Percentiles rank a stretch among this genome's conserved stretches.
phyloP scores from a whole-genome alignment of 495 filamentous ascomycete genomes.

The Aspergillus avenaceus region DNA sequence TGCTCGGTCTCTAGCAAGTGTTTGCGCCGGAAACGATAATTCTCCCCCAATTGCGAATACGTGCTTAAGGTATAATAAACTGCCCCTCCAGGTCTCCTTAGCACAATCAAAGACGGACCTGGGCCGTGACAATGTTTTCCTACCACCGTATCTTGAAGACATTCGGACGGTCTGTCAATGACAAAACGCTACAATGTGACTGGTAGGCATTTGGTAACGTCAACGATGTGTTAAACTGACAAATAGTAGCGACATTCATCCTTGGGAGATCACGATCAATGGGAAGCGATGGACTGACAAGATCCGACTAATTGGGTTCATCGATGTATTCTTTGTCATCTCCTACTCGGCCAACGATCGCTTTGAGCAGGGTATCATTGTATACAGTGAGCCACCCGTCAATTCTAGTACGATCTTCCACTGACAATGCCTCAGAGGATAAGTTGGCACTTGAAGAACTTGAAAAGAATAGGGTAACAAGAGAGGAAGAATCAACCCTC shows the following conservation, averaged over 20 bases:
- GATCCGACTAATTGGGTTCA: slow-evolving; percentile 16
- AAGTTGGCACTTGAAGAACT: slow-evolving; percentile 5
- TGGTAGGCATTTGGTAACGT: slow-evolving; percentile 11
- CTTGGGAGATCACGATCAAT: slow-evolving; percentile 15
- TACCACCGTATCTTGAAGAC: slow-evolving; percentile 13
- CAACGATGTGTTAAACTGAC: slow-evolving; percentile 1
- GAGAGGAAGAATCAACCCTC: too few species aligned
- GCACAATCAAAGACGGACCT: not conserved
- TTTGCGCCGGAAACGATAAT: too few species aligned
- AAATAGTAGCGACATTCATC: slow-evolving; percentile 12
- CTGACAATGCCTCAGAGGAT: slow-evolving; percentile 7
- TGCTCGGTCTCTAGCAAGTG: too few species aligned
- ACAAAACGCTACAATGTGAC: slow-evolving; percentile 15
- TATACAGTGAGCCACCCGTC: slow-evolving; percentile 9
- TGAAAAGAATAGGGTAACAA: not conserved
- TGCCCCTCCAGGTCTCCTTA: not conserved
- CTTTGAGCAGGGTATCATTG: slow-evolving; percentile 16
- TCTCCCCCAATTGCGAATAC: not conserved
- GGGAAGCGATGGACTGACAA: slow-evolving; percentile 15
- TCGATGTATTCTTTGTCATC: slow-evolving; percentile 17
- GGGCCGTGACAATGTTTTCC: slow-evolving; percentile 10
- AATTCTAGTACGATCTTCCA: not conserved
- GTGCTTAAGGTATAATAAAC: not conserved
- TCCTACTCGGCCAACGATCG: slow-evolving; percentile 17
- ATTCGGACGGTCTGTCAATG: slow-evolving; percentile 13